phyloP scores from a whole-genome alignment of 1,284 basidiomycete species.

The Ganoderma leucocontextum region DNA sequence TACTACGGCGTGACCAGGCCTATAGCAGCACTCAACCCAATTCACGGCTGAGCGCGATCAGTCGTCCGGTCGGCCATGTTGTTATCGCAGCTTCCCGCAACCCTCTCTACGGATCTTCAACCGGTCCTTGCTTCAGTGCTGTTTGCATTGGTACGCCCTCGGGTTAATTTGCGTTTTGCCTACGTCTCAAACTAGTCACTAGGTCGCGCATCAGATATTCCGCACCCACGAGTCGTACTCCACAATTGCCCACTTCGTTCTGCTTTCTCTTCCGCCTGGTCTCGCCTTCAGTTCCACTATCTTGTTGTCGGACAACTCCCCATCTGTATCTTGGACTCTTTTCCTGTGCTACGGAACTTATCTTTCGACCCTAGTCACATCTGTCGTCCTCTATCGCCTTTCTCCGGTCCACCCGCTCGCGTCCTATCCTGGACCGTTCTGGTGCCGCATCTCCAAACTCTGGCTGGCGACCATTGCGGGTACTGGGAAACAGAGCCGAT shows the following conservation, averaged over 20 bases:
- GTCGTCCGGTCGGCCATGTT: neutral
- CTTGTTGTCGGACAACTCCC: neutral
- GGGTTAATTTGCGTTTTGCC: neutral
- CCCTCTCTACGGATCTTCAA: neutral
- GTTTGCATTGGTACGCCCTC: neutral
- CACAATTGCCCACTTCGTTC: conserved; percentile 9
- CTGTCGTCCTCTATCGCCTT: conserved; percentile 39
- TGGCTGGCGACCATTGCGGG: neutral
- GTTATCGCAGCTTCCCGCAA: neutral
- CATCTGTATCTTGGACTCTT: neutral
- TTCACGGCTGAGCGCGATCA: neutral
- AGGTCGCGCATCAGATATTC: neutral
- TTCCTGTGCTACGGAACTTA: conserved; percentile 12
- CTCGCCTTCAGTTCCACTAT: neutral
- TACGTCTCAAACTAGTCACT: neutral
- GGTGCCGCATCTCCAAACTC: conserved; percentile 36
- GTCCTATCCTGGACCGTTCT: conserved; percentile 40
- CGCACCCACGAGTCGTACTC: conserved; percentile 9
- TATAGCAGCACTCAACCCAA: neutral
- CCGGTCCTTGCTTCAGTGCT: neutral
- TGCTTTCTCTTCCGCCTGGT: conserved; percentile 25
- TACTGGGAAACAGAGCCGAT: neutral
- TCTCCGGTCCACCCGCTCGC: conserved; percentile 44
- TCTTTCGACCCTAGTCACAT: conserved; percentile 27
- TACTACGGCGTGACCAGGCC: no score